Evolutionary conservation across 169 alveolate genomes (phyloP).

Genomic region (Plasmodium blacklocki): DNA sequence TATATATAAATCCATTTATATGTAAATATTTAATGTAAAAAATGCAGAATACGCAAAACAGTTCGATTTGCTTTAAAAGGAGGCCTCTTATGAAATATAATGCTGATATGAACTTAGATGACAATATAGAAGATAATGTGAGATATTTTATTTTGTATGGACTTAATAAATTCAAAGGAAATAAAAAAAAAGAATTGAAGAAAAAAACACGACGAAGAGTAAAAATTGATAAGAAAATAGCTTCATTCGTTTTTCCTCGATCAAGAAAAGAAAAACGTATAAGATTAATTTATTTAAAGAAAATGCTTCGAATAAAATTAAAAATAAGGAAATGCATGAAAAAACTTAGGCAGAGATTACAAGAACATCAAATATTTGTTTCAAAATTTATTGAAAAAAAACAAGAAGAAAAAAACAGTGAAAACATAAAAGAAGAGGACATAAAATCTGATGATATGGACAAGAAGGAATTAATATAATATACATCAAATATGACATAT

Average conservation of each 20-base stretch:
- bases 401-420: not conserved
- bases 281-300: slow-evolving; percentile 60
- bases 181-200: slow-evolving; percentile 30
- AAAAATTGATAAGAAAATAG: slow-evolving; percentile 68
- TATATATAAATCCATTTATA: not conserved
- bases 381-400: not conserved
- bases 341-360: slow-evolving; percentile 32
- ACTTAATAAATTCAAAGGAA: slow-evolving; percentile 34
- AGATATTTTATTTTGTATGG: slow-evolving; percentile 36
- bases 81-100: slow-evolving; percentile 59
- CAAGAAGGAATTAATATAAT: too few relatives aligned
- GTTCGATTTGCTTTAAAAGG: slow-evolving; percentile 35
- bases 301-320: slow-evolving; percentile 42
- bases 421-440: not conserved
- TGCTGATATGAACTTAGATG: slow-evolving; percentile 42
- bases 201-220: slow-evolving; percentile 69
- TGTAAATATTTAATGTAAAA: not conserved
- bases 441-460: too few relatives aligned
- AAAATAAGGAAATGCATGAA: slow-evolving; percentile 39
- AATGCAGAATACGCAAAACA: slow-evolving; percentile 8
- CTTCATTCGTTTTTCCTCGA: slow-evolving; percentile 66
- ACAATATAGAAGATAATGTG: slow-evolving; percentile 52
- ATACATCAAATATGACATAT: too few relatives aligned
- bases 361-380: slow-evolving; percentile 2
- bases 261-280: slow-evolving; percentile 65